phyloP scores from a whole-genome alignment of 768 basidiomycete genomes.

The Phlegmacium glaucopus region DNA sequence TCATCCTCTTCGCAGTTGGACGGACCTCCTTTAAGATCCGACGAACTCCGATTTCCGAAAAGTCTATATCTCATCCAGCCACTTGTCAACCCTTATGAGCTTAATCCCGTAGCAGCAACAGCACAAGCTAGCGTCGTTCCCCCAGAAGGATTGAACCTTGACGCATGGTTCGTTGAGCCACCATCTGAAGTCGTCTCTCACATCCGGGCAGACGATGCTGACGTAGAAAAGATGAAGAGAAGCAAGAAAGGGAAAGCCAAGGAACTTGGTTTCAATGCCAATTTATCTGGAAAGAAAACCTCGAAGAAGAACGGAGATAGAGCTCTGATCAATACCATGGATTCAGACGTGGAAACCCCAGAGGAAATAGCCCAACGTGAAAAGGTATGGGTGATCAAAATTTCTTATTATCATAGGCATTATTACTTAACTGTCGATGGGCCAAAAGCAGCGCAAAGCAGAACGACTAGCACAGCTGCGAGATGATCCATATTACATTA shows the following conservation, averaged over 20 bases:
- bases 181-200: slow-evolving; percentile 36
- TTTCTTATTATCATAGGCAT: not conserved
- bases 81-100: slow-evolving; percentile 70
- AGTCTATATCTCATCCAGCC: slow-evolving; percentile 84
- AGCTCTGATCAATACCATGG: slow-evolving; percentile 35
- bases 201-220: slow-evolving; percentile 16
- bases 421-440: not conserved
- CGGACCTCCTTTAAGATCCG: slow-evolving; percentile 23
- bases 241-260: slow-evolving; percentile 43
- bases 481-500: slow-evolving; percentile 91
- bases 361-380: slow-evolving; percentile 62
- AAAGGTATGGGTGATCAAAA: slow-evolving; percentile 41
- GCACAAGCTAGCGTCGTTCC: slow-evolving; percentile 82
- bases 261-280: slow-evolving; percentile 11
- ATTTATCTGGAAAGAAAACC: slow-evolving; percentile 32
- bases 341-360: slow-evolving; percentile 44
- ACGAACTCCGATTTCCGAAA: slow-evolving; percentile 74
- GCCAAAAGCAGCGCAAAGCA: slow-evolving; percentile 56
- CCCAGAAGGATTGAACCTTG: slow-evolving; percentile 85
- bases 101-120: slow-evolving; percentile 76
- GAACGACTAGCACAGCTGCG: slow-evolving; percentile 72
- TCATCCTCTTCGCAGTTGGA: slow-evolving; percentile 32
- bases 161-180: slow-evolving; percentile 79
- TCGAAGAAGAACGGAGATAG: slow-evolving; percentile 25
- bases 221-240: slow-evolving; percentile 51